Evolutionary conservation across 2,329 filamentous ascomycete species (phyloP), one percentile per base, ranked within the genome.

Genomic region (Canariomyces notabilis): DNA sequence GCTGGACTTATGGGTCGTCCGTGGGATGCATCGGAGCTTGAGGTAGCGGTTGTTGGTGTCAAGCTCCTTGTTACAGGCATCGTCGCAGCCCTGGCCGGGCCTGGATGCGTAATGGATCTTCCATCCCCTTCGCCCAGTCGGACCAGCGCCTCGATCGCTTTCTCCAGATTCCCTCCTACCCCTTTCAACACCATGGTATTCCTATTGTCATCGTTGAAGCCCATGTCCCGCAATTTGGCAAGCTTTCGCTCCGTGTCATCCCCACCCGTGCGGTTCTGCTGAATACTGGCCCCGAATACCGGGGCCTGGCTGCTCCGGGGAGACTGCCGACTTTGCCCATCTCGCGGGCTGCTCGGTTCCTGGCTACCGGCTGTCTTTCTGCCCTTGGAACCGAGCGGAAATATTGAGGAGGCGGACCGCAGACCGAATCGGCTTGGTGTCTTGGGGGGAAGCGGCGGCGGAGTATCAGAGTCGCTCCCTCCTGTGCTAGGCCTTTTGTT

Each of bases 141-240:
- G 46, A 93, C 80, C 59, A 98, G 68, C 15, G 88, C 80, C 65
- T 97, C 91, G 36, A 97, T 81, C 0, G 91, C 82, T 64, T 81
- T 85, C 57, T 96, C 89, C 48, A 98, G 62, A 60, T 93, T 90
- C 4, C 91, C 90, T 59, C 85, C 83, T 22, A 94, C 76, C 3
- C 86, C 85, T 62, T 89, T 90, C 15, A 98, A 70, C 20, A 96
- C 82, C 42, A 85, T 81, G 4, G 80, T 75, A 60, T 96, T 97
- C 49, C 86, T 80, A 57, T 85, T 87, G 34, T 85, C 82, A 61
- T 98, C 89, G 4, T 71, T 73, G 59, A 98, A 98, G 0, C 93
- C 93, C 89, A 97, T 95, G 46, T 96, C 89, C 45, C 82, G 79
- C 47, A 98, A 69, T 42, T 80, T 82, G 3, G 74, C 73, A 62